Evolutionary conservation across 805 yeast genomes (phyloP).

Genomic region (Ogataea sp.): DNA sequence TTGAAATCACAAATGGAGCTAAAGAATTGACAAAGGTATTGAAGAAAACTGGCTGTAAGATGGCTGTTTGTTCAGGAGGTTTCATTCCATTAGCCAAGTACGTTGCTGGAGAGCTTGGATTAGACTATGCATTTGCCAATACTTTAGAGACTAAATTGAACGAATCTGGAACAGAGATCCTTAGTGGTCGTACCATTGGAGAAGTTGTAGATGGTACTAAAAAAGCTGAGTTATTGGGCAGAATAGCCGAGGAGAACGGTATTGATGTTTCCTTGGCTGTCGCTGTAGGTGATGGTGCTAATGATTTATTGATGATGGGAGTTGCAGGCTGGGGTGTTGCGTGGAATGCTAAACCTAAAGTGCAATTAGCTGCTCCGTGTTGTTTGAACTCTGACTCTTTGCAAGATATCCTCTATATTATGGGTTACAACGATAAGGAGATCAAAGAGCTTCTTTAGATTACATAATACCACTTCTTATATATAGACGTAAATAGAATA

Average conservation of each 20-base stretch:
- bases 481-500: background rate
- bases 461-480: background rate
- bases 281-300: constrained; percentile 97
- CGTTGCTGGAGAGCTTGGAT: constrained; percentile 55
- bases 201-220: constrained; percentile 78
- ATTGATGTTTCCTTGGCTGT: constrained; percentile 48
- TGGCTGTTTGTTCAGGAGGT: constrained; percentile 93
- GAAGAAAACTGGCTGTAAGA: constrained; percentile 50
- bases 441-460: constrained; percentile 26
- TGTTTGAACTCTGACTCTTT: constrained; percentile 69
- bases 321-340: constrained; percentile 92
- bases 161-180: constrained; percentile 31
- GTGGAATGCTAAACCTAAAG: constrained; percentile 95
- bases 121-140: constrained; percentile 91
- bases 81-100: constrained; percentile 80
- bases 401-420: constrained; percentile 67
- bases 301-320: constrained; percentile 88
- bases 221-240: constrained; percentile 66
- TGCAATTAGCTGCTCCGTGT: constrained; percentile 76
- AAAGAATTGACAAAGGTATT: constrained; percentile 57
- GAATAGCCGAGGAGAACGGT: constrained; percentile 48
- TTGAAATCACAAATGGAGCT: constrained; percentile 82
- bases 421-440: constrained; percentile 63
- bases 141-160: constrained; percentile 41
- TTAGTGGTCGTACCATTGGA: constrained; percentile 76